These are phyloP conservation scores for Sphenostylis stenocarpa DNA, from an alignment of 306 rosid species.

Conservation along the genomic window DNA sequence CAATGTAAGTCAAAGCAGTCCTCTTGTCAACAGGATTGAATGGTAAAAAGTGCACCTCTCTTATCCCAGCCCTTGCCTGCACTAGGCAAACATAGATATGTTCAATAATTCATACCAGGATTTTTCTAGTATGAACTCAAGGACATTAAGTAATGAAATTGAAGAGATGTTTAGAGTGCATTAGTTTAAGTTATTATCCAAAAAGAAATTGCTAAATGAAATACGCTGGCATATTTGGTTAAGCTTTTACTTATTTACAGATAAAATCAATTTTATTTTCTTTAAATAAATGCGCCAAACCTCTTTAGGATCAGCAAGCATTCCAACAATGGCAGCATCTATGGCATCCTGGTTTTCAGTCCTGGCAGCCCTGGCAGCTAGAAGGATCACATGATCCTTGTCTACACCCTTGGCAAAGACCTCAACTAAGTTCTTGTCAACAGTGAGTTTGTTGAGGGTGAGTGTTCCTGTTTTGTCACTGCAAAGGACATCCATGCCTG, in stretches of 20 bases:
- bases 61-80: conserved; percentile 94
- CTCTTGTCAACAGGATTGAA: conserved; percentile 97
- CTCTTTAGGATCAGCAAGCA: conserved; percentile 99
- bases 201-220: not conserved
- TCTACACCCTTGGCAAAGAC: conserved; percentile 85
- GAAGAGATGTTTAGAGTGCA: not conserved
- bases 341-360: conserved; percentile 97
- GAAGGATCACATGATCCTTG: conserved; percentile 80
- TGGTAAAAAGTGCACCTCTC: conserved; percentile 90
- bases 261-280: not conserved
- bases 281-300: conserved; percentile 42
- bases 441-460: conserved; percentile 92
- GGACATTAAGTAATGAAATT: not conserved
- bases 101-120: not conserved
- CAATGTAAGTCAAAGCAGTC: conserved; percentile 96
- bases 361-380: conserved; percentile 91
- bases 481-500: conserved; percentile 99
- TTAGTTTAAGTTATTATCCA: not conserved
- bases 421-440: conserved; percentile 84
- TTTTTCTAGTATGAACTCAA: not conserved
- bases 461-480: conserved; percentile 98
- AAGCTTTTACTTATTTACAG: not conserved
- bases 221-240: not conserved
- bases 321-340: conserved; percentile 98
- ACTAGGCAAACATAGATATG: conserved; percentile 10